Percentiles rank a stretch among this genome's conserved stretches.
phyloP scores from a whole-genome alignment of 2,329 filamentous ascomycete species.

The Sphaerulina vaccinii region DNA sequence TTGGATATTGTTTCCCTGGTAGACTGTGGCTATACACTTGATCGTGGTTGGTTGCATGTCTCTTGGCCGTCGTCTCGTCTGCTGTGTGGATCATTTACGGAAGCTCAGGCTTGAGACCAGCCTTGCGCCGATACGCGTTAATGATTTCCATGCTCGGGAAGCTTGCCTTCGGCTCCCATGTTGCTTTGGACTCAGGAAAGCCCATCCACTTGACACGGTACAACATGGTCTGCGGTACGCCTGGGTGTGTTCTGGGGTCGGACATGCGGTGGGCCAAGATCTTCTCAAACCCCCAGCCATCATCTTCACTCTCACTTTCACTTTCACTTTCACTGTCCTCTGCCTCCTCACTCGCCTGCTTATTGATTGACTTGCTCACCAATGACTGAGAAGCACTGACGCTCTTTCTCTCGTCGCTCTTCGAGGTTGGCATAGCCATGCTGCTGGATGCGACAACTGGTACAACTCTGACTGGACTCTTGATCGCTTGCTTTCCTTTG shows the following conservation, averaged over 20 bases:
- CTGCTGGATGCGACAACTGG: constrained; percentile 4
- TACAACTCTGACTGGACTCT: constrained; percentile 1
- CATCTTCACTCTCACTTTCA: constrained; percentile 15
- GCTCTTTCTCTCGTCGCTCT: background rate
- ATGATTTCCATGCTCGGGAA: constrained; percentile 27
- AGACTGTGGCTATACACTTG: background rate
- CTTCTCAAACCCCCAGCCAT: constrained; percentile 29
- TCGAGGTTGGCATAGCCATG: background rate
- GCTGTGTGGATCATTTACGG: background rate
- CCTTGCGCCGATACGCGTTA: constrained; percentile 24
- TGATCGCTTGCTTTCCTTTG: constrained; percentile 5
- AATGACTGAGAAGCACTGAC: background rate
- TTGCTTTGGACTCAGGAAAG: constrained; percentile 23
- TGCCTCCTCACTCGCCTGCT: background rate
- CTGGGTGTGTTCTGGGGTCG: constrained; percentile 32
- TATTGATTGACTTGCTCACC: background rate
- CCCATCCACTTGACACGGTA: constrained; percentile 37
- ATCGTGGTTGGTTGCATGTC: too few species aligned
- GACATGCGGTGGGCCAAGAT: constrained; percentile 32
- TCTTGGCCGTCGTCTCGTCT: background rate
- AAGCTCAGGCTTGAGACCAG: constrained; percentile 12
- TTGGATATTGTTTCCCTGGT: background rate
- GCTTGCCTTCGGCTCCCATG: constrained; percentile 31
- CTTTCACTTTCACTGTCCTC: constrained; percentile 9
- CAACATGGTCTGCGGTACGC: constrained; percentile 32